Evolutionary conservation across 176 grass and related monocot genomes (phyloP).

Genomic region (Luzula sylvatica): DNA sequence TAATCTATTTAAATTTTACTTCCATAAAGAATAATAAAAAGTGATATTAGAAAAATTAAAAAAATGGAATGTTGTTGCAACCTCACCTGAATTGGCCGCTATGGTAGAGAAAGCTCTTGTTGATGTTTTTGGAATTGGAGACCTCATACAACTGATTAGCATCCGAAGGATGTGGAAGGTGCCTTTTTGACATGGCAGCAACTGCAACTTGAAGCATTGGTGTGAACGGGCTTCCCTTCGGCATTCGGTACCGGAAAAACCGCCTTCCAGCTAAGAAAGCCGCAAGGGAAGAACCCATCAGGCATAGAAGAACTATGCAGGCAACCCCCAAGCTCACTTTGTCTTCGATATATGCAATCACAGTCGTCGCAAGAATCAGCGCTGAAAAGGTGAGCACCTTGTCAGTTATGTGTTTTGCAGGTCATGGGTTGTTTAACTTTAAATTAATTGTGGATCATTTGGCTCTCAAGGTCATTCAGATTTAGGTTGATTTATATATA

Average conservation of each 20-base stretch:
- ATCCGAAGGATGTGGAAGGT: slow-evolving; percentile 29
- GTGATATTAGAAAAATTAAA: background rate
- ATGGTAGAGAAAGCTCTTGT: slow-evolving; percentile 47
- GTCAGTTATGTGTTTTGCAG: too few species aligned
- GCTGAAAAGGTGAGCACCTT: too few species aligned
- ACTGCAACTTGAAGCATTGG: slow-evolving; percentile 44
- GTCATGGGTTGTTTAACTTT: too few species aligned
- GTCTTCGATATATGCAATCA: slow-evolving; percentile 43
- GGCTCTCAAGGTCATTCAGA: too few species aligned
- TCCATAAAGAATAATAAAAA: too few species aligned
- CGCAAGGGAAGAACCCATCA: slow-evolving; percentile 38
- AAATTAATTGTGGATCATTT: too few species aligned
- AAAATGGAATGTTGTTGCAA: background rate
- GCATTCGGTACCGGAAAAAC: slow-evolving; percentile 44
- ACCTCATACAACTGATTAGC: slow-evolving; percentile 41
- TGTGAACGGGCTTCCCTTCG: slow-evolving; percentile 46
- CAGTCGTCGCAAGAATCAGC: slow-evolving; percentile 50
- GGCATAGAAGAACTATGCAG: slow-evolving; percentile 34
- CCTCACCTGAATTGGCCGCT: slow-evolving; percentile 39
- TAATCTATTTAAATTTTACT: too few species aligned
- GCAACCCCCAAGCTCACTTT: slow-evolving; percentile 44
- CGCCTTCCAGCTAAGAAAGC: slow-evolving; percentile 43
- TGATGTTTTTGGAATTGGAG: slow-evolving; percentile 9
- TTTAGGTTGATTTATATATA: too few species aligned
- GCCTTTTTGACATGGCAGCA: slow-evolving; percentile 45